Evolutionary conservation across 129 eudicot species (phyloP), one percentile per base, ranked within the genome.

Genomic region (Arctium minus): DNA sequence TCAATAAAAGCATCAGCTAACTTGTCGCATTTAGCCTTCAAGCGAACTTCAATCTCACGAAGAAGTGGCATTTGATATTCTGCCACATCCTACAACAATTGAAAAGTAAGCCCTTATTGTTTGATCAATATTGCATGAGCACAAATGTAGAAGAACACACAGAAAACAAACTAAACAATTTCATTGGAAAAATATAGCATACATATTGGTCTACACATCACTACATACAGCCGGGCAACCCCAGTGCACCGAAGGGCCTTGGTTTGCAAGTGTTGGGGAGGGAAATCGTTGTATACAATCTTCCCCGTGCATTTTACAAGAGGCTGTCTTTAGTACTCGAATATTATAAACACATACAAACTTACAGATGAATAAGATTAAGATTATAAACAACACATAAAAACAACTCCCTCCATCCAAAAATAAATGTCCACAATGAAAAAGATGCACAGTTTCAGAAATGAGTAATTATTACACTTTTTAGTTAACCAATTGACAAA

Each of bases 21-120:
- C 89, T 89, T 96, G 76, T 93, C 97, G 83, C 98, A 96, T 89
- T 93, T 96, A 74, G 82, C 89, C 80, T 89, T 93, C 82, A 96
- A 87, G 37, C 98, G 97, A 80, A 78, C 74, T 82, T 93, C 98
- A 82, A 96, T 90, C 87, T 96, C 98, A 74, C 90, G 94, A 77
- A 92, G 90, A 85, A 96, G 96, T 67, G 94, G 87, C 84, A 93
- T 87, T 82, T 93, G 98, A 85, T 96, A 96, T 72, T 96, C 98
- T 32, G 94, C 87, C 86, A 84, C 92, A 79, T 92, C 99, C 99
- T 96, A 79, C 83, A 90, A 82, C 68, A 22, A 65, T 29, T 79
- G 50, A 36, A 15, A 64, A 22, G 30, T 46, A 29, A 27, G 7
- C 2, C 75, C 4, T 31, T 5, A 36, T 12, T 78, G 50, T 31